Conservation (phyloP, 1,284 basidiomycete genomes). For the Pseudozyma pruni region DNA sequence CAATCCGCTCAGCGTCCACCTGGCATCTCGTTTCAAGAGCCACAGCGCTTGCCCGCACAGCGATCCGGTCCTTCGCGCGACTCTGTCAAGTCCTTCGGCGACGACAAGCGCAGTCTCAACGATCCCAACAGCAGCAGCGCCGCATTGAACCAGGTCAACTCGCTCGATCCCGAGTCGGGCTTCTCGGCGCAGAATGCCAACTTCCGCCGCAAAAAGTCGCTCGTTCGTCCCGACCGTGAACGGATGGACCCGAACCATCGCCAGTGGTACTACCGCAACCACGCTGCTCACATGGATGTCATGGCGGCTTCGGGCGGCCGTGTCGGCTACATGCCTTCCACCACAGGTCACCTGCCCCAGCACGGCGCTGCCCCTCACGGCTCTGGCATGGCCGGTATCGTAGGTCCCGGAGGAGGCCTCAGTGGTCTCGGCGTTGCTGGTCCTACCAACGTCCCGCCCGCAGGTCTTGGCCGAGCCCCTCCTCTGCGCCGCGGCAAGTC, state of each 20-base stretch:
- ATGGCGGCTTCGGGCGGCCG: conserved; percentile 51
- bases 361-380: conserved; percentile 63
- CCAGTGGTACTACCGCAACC: conserved; percentile 93
- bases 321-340: conserved; percentile 65
- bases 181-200: conserved; percentile 52
- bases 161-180: conserved; percentile 60
- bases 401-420: conserved; percentile 65
- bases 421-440: conserved; percentile 63
- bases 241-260: conserved; percentile 95
- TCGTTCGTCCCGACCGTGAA: conserved; percentile 92
- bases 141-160: conserved; percentile 39
- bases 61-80: conserved; percentile 52
- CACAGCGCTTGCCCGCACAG: conserved; percentile 32
- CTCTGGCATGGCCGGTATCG: conserved; percentile 47
- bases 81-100: conserved; percentile 49
- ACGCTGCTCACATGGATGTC: conserved; percentile 79
- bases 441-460: conserved; percentile 52
- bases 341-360: conserved; percentile 65
- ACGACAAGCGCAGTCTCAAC: conserved; percentile 47
- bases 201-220: conserved; percentile 85
- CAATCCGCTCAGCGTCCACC: conserved; percentile 18
- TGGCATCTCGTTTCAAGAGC: conserved; percentile 60
- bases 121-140: conserved; percentile 48
- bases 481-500: conserved; percentile 65
- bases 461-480: conserved; percentile 54